A percentile compares a stretch with the other conserved stretches of the same genome.
Evolutionary conservation across 805 yeast species (phyloP).

Genomic region (Millerozyma acaciae): DNA sequence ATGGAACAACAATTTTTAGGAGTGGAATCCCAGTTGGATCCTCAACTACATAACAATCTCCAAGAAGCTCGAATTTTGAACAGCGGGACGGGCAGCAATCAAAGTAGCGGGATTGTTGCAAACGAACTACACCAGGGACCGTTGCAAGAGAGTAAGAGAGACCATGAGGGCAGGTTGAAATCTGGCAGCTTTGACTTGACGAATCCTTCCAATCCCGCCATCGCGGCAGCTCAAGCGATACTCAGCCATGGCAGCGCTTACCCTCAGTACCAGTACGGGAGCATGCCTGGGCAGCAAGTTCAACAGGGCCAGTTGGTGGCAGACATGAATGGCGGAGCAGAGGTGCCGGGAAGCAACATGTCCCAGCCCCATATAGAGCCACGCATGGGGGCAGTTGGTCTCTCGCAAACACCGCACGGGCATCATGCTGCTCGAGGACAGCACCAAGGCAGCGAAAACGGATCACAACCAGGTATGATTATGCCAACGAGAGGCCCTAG

Average conservation of each 20-base stretch:
- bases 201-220: constrained; percentile 12
- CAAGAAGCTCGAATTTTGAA: constrained; percentile 2
- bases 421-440: too few species aligned
- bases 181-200: constrained; percentile 8
- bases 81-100: not conserved
- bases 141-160: not conserved
- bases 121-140: not conserved
- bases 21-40: constrained; percentile 16
- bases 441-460: too few species aligned
- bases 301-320: not conserved
- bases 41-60: constrained; percentile 11
- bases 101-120: not conserved
- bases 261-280: constrained; percentile 6
- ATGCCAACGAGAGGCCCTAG: too few species aligned
- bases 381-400: too few species aligned
- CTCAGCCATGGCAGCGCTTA: constrained; percentile 9
- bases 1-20: constrained; percentile 16
- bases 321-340: not conserved
- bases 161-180: constrained; percentile 1
- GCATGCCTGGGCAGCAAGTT: too few species aligned
- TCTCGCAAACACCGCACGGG: too few species aligned
- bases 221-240: constrained; percentile 15
- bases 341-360: not conserved
- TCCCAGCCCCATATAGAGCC: not conserved
- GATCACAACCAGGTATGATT: too few species aligned